Conservation (phyloP, 768 basidiomycete genomes). For the Russula ochroleuca region DNA sequence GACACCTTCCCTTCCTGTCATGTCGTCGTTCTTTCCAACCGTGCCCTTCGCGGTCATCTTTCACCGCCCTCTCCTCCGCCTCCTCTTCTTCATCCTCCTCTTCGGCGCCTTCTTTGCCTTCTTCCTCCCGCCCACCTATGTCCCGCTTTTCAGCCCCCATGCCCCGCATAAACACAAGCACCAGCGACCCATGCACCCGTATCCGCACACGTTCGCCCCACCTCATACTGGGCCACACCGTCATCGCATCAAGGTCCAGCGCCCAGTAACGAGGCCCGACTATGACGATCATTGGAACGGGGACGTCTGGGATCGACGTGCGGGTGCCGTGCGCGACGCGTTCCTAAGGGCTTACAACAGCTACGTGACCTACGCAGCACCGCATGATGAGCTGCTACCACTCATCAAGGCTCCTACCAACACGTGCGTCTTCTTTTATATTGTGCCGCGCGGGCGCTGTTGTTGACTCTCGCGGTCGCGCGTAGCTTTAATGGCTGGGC, state of each 20-base stretch:
- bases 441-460: background rate
- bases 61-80: constrained; percentile 6
- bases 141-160: no score
- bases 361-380: constrained; percentile 56
- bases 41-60: background rate
- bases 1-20: no score
- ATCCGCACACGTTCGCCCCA: background rate
- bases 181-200: background rate
- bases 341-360: constrained; percentile 64
- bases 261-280: background rate
- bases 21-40: background rate
- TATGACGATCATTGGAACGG: background rate
- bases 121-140: background rate
- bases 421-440: constrained; percentile 42
- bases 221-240: background rate
- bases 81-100: constrained; percentile 1
- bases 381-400: constrained; percentile 60
- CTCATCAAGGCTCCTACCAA: constrained; percentile 44
- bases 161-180: background rate
- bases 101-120: background rate
- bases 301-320: constrained; percentile 47
- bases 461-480: background rate
- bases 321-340: constrained; percentile 54
- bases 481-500: constrained; percentile 78
- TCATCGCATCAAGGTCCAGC: constrained; percentile 9